phyloP scores from a whole-genome alignment of 2,329 filamentous ascomycete genomes.

The Periglandula ipomoeae region DNA sequence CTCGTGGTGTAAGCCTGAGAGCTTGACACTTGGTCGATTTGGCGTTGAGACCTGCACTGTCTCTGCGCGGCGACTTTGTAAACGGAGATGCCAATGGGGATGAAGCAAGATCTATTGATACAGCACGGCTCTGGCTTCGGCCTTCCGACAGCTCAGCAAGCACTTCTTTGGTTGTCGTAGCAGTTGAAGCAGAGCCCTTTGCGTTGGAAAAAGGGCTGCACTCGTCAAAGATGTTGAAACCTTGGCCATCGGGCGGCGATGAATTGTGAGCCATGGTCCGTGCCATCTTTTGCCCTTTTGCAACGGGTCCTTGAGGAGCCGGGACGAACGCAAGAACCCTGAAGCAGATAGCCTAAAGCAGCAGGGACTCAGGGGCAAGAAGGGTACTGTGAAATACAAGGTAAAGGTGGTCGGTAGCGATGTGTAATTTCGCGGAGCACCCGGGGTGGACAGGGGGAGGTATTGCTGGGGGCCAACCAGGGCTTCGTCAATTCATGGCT shows the following conservation, averaged over 20 bases:
- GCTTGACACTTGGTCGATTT: constrained; percentile 8
- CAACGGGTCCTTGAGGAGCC: not conserved
- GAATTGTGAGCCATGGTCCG: constrained; percentile 1
- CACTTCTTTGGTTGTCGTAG: not conserved
- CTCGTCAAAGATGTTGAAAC: constrained; percentile 7
- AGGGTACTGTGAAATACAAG: not conserved
- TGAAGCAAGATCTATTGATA: not conserved
- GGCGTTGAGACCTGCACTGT: constrained; percentile 6
- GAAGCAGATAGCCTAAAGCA: not conserved
- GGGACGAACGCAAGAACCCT: not conserved
- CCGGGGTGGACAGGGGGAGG: not conserved
- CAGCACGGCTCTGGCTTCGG: constrained; percentile 1
- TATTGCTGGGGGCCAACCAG: not conserved
- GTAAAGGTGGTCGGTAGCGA: constrained; percentile 1
- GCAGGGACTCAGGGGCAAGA: constrained; percentile 1
- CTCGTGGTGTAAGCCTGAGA: constrained; percentile 13
- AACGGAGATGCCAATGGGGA: constrained; percentile 1
- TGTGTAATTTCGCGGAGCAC: constrained; percentile 7
- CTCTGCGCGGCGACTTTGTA: constrained; percentile 2
- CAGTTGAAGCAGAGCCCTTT: not conserved
- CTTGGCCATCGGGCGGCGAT: not conserved
- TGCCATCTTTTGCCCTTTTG: not conserved
- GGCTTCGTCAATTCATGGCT: not conserved
- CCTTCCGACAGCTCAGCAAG: constrained; percentile 7
- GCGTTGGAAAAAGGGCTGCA: not conserved